A percentile compares a stretch with the other conserved stretches of the same genome.
Conservation (phyloP, 176 grass and related monocot genomes). For the Bothriochloa decipiens region DNA sequence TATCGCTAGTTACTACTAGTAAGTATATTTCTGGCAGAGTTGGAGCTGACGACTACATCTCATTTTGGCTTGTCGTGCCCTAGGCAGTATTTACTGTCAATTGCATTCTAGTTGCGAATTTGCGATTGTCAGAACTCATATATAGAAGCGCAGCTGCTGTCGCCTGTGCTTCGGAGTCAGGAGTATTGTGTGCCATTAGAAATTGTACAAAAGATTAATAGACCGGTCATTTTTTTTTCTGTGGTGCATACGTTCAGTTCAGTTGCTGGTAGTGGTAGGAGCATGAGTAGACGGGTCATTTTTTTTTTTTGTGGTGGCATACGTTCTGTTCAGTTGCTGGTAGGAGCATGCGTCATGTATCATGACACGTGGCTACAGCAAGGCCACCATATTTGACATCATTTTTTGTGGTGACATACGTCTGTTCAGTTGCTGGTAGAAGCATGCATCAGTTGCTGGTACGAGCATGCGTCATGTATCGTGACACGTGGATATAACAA, state of each 20-base stretch:
- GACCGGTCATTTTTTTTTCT: conserved; percentile 47
- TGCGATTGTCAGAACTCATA: conserved; percentile 9
- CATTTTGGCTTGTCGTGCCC: conserved; percentile 37
- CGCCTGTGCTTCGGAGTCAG: conserved; percentile 17
- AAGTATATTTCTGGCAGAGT: conserved; percentile 32
- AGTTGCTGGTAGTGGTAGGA: background rate
- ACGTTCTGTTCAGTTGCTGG: background rate
- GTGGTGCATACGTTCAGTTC: background rate
- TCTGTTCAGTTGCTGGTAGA: background rate
- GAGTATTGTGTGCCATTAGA: conserved; percentile 33
- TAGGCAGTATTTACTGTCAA: conserved; percentile 10
- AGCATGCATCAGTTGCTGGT: background rate
- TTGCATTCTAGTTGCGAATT: conserved; percentile 13
- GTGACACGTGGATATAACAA: background rate
- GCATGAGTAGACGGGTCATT: background rate
- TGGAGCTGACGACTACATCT: conserved; percentile 41
- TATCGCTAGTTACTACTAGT: background rate
- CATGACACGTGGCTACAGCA: background rate
- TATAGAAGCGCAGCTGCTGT: conserved; percentile 1
- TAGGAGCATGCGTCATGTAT: background rate
- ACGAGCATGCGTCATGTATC: background rate
- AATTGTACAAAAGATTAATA: conserved; percentile 53
- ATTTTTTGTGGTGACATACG: conserved; percentile 32
- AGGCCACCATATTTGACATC: background rate
- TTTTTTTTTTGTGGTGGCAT: conserved; percentile 31